Conservation (phyloP, 176 grass and related monocot species). For the Puccinellia tenuiflora region DNA sequence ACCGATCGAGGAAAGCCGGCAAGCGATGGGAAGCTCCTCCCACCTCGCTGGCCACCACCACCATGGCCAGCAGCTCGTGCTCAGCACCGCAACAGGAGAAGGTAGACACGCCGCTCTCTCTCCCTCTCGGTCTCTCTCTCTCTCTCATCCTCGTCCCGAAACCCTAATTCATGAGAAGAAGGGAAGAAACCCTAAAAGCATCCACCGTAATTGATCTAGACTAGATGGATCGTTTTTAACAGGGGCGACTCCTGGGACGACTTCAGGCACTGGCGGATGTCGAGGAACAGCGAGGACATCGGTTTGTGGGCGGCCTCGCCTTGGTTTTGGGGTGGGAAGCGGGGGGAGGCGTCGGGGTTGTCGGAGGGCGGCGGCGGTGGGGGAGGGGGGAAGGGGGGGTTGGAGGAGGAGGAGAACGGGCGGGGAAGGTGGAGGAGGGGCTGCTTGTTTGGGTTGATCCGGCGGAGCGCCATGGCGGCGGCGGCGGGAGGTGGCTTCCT, state of each 20-base stretch:
- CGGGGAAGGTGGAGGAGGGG: conserved; percentile 1
- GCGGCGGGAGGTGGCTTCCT: not conserved
- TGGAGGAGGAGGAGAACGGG: conserved; percentile 22
- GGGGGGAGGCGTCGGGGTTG: conserved; percentile 1
- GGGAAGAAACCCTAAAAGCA: too few species aligned
- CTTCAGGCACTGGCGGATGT: conserved; percentile 37
- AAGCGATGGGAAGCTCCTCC: too few species aligned
- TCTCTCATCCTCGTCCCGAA: too few species aligned
- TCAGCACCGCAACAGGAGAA: too few species aligned
- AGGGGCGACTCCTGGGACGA: conserved; percentile 2
- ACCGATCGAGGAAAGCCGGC: too few species aligned
- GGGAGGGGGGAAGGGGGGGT: conserved; percentile 19
- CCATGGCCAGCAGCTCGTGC: too few species aligned
- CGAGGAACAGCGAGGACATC: conserved; percentile 29
- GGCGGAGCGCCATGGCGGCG: conserved; percentile 41
- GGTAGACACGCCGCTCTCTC: too few species aligned
- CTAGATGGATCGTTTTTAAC: too few species aligned
- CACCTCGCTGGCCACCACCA: too few species aligned
- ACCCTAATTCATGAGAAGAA: too few species aligned
- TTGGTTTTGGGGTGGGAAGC: not conserved
- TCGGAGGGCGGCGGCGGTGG: not conserved
- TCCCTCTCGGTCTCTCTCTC: too few species aligned
- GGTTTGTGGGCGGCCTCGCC: not conserved
- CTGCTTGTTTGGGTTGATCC: conserved; percentile 9
- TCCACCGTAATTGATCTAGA: too few species aligned